Base-by-base conservation (phyloP, 2,329 filamentous ascomycete genomes). In the Elsinoe australis region DNA sequence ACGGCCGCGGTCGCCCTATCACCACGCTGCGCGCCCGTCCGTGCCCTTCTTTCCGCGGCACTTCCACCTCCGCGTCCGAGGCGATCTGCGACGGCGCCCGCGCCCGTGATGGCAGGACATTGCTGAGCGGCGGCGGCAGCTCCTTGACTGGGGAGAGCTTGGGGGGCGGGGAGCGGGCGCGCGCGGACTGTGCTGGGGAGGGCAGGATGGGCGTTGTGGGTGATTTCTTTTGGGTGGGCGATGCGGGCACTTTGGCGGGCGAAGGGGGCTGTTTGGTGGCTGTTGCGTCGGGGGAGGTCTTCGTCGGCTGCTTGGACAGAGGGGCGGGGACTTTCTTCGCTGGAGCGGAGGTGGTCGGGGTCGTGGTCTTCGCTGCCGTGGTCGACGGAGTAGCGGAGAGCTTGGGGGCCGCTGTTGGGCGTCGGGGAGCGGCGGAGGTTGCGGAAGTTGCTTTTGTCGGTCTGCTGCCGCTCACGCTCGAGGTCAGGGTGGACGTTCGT, bases 11-110 rank as follows among this genome's bases (percentile, higher is more conserved):
- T 6, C 49, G 51, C 10, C 36, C 39, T 5, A 51, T 44, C 19
- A 47, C 35, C 9, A 34, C 49, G 31, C 50, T 52, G n/a, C 49
- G 47, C 5, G 52, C 51, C 1, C 52, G 50, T 0, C 36, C 38
- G 34, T 54, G 52, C 14, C 44, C 39, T 26, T 38, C 41, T 22
- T 49, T 41, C 14, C 46, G 47, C 17, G 51, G 47, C n/a, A 38
- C 22, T 18, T 52, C 50, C n/a, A 47, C 29, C 12, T 54, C 52
- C 14, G 36, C 44, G 33, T 54, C 52, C 8, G 52, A 52, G 6
- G 45, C 45, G 10, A 48, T 48, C 17, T 38, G 33, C 7, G 31
- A 38, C 2, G 45, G 34, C 4, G 45, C 32, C 9, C 45, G 45
- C 5, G 45, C 31, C 4, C 45, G 31, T 4, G 31, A 24, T 14